Base-by-base conservation (phyloP, 1,284 basidiomycete genomes). In the Ustanciosporium gigantosporum region DNA sequence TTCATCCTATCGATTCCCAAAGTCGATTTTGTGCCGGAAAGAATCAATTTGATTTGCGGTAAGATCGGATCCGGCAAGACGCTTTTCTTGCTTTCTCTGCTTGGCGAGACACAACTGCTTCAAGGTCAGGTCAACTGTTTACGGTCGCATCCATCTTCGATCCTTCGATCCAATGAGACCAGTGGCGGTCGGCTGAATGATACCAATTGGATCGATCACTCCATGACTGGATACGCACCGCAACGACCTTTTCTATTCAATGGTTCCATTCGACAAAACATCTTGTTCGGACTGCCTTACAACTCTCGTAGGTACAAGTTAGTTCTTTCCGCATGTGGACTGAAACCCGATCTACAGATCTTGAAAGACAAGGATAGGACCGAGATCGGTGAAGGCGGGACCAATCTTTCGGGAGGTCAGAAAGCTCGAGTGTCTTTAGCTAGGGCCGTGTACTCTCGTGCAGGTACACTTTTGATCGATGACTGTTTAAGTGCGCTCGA, bases 221-320 rank as follows among this genome's bases (percentile, higher is more conserved):
- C 57, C 23, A 43, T 61, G 14, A 55, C 91, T 2, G 86, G 84
- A 0, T 93, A 91, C 78, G 90, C 88, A 70, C 84, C 89, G 3
- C 90, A 91, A 75, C 85, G 82, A 15, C 87, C 90, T 2, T 94
- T 91, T 90, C 91, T 94, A 42, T 89, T 91, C 76, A 89, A 88
- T 70, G 85, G 87, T 0, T 84, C 87, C 5, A 68, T 91, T 51
- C 85, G 87, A 43, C 64, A 84, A 58, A 77, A 78, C 46, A 73
- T 78, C 25, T 27, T 75, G 17, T 80, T 86, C 79, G 85, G 69
- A 1, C 70, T 68, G 15, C 44, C 58, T 0, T 76, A 59, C 45
- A 62, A 79, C 34, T 83, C 86, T 36, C 85, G 85, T 49, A 70
- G 80, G 6, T 80, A 81, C 59, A 57, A 58, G 65, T 64, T 66